A percentile compares a stretch with the other conserved stretches of the same genome.
Conservation (phyloP, 2,329 filamentous ascomycete species). For the Ilyonectria sp. region DNA sequence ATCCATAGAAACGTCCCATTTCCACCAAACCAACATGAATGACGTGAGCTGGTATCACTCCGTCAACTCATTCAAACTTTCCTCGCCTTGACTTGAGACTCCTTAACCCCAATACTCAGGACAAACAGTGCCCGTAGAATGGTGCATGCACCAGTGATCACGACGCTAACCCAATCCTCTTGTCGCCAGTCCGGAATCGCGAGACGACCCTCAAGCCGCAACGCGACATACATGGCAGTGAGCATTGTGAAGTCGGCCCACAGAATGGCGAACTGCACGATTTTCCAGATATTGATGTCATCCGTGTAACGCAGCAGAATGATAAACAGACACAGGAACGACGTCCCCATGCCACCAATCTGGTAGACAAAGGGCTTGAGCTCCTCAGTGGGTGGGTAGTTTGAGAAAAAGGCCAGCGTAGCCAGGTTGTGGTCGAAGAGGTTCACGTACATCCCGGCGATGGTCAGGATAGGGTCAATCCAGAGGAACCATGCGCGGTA, state of each 20-base stretch:
- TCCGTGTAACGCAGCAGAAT: conserved; percentile 39
- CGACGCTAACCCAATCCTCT: conserved; percentile 36
- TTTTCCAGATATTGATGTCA: conserved; percentile 43
- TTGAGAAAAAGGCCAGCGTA: conserved; percentile 30
- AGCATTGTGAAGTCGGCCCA: conserved; percentile 44
- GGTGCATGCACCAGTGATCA: conserved; percentile 27
- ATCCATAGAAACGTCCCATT: too few species aligned
- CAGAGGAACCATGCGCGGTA: conserved; percentile 43
- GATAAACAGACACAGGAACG: conserved; percentile 28
- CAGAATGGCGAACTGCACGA: conserved; percentile 35
- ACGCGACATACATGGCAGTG: conserved; percentile 31
- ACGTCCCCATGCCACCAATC: conserved; percentile 44
- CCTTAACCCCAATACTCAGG: conserved; percentile 34
- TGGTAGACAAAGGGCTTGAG: conserved; percentile 42
- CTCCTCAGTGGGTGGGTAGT: conserved; percentile 24
- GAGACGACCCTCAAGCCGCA: conserved; percentile 30
- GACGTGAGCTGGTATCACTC: too few species aligned
- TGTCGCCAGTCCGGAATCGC: conserved; percentile 29
- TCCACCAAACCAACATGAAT: too few species aligned
- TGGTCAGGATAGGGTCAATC: conserved; percentile 42
- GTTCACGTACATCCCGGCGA: conserved; percentile 37
- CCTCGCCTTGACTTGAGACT: neutral
- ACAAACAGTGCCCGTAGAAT: conserved; percentile 37
- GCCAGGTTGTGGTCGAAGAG: conserved; percentile 38
- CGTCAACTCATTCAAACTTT: too few species aligned